Evolutionary conservation across 1,139 yeast species (phyloP).

Genomic region (Ashbya aceris): DNA sequence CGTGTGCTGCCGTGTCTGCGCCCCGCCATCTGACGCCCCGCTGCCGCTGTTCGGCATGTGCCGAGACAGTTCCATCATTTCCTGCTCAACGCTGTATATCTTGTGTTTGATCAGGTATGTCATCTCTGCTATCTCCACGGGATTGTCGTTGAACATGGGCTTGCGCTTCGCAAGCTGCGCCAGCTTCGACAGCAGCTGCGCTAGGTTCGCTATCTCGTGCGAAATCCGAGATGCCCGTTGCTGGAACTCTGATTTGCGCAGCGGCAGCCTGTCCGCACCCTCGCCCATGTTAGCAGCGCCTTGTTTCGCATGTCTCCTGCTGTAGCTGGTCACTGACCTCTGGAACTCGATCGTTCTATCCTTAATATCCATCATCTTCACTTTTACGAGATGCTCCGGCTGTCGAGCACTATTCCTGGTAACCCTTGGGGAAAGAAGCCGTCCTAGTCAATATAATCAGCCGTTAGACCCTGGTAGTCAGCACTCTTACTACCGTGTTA

Average conservation of each 20-base stretch:
- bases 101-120: constrained; percentile 92
- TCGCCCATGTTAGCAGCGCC: constrained; percentile 6
- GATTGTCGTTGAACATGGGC: constrained; percentile 91
- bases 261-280: constrained; percentile 6
- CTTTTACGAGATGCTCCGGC: no score
- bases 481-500: no score
- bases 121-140: constrained; percentile 85
- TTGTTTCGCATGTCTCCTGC: constrained; percentile 15
- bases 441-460: no score
- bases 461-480: no score
- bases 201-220: constrained; percentile 81
- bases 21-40: constrained; percentile 41
- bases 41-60: constrained; percentile 36
- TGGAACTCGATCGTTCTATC: constrained; percentile 31
- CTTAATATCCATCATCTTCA: constrained; percentile 22
- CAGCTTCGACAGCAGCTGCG: constrained; percentile 69
- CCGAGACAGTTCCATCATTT: constrained; percentile 36
- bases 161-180: constrained; percentile 81
- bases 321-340: constrained; percentile 26
- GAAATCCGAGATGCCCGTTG: constrained; percentile 77
- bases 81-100: constrained; percentile 75
- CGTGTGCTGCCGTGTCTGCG: constrained; percentile 41
- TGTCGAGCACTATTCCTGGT: no score
- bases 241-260: constrained; percentile 60
- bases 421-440: no score